phyloP scores from a whole-genome alignment of 805 yeast species.

The Pichia gijzeniarum region DNA sequence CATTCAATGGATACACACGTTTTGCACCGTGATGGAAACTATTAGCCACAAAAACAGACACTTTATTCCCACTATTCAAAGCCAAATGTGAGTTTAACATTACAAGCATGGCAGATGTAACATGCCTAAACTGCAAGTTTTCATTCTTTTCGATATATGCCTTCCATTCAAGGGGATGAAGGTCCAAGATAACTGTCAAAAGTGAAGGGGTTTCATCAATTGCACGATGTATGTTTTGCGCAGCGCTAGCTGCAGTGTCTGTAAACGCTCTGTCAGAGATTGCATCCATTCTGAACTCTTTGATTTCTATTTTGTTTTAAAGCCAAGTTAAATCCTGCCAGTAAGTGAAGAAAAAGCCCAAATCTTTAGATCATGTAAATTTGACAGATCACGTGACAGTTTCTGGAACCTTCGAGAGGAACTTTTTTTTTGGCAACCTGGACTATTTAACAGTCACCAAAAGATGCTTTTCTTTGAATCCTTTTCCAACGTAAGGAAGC shows the following conservation, averaged over 20 bases:
- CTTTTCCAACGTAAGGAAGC: background rate
- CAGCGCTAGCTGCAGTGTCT: slow-evolving; percentile 15
- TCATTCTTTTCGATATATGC: slow-evolving; percentile 32
- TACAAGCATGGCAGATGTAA: slow-evolving; percentile 61
- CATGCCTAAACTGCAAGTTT: slow-evolving; percentile 45
- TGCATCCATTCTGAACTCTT: slow-evolving; percentile 46
- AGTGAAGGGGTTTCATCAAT: slow-evolving; percentile 71
- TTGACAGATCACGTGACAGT: background rate
- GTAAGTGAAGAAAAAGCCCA: background rate
- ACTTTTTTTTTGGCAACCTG: too few species aligned
- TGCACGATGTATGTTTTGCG: slow-evolving; percentile 18
- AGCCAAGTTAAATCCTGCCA: too few species aligned
- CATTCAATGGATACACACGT: slow-evolving; percentile 55
- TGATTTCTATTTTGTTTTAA: too few species aligned
- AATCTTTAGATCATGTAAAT: too few species aligned
- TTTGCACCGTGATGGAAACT: slow-evolving; percentile 50
- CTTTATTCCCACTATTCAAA: slow-evolving; percentile 74
- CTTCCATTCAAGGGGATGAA: slow-evolving; percentile 67
- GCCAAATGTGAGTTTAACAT: slow-evolving; percentile 85
- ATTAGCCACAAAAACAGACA: slow-evolving; percentile 74
- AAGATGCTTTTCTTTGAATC: background rate
- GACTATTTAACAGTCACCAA: too few species aligned
- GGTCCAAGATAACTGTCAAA: slow-evolving; percentile 69
- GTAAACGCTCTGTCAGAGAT: slow-evolving; percentile 54
- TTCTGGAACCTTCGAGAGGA: background rate